These are phyloP conservation scores for Excoecaria cochinchinensis DNA, from an alignment of 345 rosid genomes.

Conservation along the genomic window DNA sequence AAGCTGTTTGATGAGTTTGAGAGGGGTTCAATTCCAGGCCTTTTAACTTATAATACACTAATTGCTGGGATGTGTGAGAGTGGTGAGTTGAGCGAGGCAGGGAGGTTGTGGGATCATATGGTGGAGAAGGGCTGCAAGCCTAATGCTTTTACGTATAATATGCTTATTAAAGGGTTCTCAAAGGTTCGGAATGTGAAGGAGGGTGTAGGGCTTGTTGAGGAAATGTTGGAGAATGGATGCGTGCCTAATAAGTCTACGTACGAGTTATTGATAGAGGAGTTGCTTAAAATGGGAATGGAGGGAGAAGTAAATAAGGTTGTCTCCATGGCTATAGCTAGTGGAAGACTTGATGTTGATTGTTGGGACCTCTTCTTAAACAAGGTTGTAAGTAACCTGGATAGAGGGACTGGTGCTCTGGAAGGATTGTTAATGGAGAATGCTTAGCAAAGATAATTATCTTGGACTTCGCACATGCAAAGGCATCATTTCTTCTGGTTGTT, in stretches of 20 bases:
- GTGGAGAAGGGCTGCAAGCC: slow-evolving; percentile 71
- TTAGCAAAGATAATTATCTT: background rate
- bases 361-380: slow-evolving; percentile 58
- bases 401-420: slow-evolving; percentile 34
- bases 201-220: slow-evolving; percentile 63
- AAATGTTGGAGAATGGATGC: slow-evolving; percentile 76
- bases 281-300: slow-evolving; percentile 40
- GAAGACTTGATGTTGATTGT: slow-evolving; percentile 46
- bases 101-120: slow-evolving; percentile 86
- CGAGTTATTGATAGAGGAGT: slow-evolving; percentile 48
- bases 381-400: slow-evolving; percentile 40
- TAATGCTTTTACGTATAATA: slow-evolving; percentile 69
- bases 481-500: background rate
- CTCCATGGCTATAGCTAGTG: slow-evolving; percentile 46
- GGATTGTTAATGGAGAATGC: slow-evolving; percentile 36
- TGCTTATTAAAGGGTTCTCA: slow-evolving; percentile 69
- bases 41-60: slow-evolving; percentile 69
- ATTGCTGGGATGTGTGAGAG: slow-evolving; percentile 80
- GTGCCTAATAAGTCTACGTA: slow-evolving; percentile 57
- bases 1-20: slow-evolving; percentile 73
- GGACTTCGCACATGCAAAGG: too few species aligned
- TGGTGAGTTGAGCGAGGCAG: slow-evolving; percentile 68
- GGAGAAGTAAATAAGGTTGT: slow-evolving; percentile 52
- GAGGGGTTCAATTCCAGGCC: slow-evolving; percentile 66
- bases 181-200: slow-evolving; percentile 64